Conservation (phyloP, 2,329 filamentous ascomycete species). For the Beauveria australis region DNA sequence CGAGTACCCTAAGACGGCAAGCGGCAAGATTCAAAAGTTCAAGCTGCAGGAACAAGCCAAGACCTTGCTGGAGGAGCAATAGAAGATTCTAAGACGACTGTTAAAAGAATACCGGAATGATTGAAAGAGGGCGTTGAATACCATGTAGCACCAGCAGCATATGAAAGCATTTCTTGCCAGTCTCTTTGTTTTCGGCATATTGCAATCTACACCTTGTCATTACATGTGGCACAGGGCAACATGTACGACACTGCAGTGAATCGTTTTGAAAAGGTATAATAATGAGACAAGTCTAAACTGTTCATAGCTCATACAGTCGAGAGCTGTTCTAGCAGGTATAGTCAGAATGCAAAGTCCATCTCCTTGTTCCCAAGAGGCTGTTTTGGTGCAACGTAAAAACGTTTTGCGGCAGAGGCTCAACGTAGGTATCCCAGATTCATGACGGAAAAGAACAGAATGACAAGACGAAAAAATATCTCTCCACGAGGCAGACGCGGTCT, state of each 20-base stretch:
- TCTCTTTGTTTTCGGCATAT: no score
- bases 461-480: background rate
- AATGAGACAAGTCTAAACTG: conserved; percentile 1
- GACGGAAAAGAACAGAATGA: background rate
- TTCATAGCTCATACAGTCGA: conserved; percentile 9
- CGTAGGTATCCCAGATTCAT: conserved; percentile 10
- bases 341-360: conserved; percentile 5
- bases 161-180: background rate
- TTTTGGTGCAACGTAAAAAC: background rate
- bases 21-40: conserved; percentile 95
- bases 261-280: background rate
- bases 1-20: conserved; percentile 88
- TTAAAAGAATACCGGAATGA: no score
- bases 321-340: conserved; percentile 10
- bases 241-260: no score
- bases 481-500: no score
- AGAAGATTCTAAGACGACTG: no score
- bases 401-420: background rate
- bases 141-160: background rate
- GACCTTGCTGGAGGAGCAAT: conserved; percentile 21
- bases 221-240: no score
- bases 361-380: background rate
- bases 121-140: background rate
- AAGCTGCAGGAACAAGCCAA: conserved; percentile 62
- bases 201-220: no score